Base-by-base conservation (phyloP, 2,329 filamentous ascomycete species). In the Fusarium haematococcum region DNA sequence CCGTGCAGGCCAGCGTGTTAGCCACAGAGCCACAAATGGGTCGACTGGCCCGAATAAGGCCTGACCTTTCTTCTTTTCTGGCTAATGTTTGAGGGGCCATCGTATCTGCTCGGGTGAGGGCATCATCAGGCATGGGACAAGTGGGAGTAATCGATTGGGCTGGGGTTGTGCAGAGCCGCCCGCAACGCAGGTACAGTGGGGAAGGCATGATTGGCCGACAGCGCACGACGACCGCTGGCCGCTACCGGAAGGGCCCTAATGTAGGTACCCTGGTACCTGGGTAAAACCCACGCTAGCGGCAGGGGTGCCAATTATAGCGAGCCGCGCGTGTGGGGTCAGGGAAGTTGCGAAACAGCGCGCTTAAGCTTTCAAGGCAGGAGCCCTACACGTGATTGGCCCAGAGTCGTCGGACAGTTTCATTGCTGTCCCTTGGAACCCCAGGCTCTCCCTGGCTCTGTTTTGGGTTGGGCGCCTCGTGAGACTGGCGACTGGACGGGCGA, bases 391-490 rank as follows among this genome's bases (percentile, higher is more conserved):
- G 64, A 75, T 74, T 74, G 71, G 71, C 23, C 43, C 41, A 64
- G 45, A 41, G 5, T n/a, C 2, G 30, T 63, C 52, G 58, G 65
- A 57, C 62, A 69, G 61, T 67, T 64, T 23, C 45, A 58, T 57
- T 30, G 25, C 32, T 37, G 32, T 35, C 58, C 14, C 32, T 50
- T 33, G 35, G 33, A 33, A 27, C 43, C 27, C 50, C 20, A 56
- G 62, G 57, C 75, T 71, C 61, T 33, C 60, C 35, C 54, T 48
- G 32, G 37, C 23, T 33, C 50, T 50, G 68, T 59, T 69, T 69
- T 70, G 68, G 32, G 63, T 69, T 62, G 76, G 75, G 77, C 77
- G 77, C 75, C 63, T 78, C 65, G 70, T 74, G 77, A 78, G 75
- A 78, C 77, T 65, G 39, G 66, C 66, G 71, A 74, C 69, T 78